A percentile compares a stretch with the other conserved stretches of the same genome.
phyloP scores from a whole-genome alignment of 2,329 filamentous ascomycete species.

The Neofusicoccum ribis region DNA sequence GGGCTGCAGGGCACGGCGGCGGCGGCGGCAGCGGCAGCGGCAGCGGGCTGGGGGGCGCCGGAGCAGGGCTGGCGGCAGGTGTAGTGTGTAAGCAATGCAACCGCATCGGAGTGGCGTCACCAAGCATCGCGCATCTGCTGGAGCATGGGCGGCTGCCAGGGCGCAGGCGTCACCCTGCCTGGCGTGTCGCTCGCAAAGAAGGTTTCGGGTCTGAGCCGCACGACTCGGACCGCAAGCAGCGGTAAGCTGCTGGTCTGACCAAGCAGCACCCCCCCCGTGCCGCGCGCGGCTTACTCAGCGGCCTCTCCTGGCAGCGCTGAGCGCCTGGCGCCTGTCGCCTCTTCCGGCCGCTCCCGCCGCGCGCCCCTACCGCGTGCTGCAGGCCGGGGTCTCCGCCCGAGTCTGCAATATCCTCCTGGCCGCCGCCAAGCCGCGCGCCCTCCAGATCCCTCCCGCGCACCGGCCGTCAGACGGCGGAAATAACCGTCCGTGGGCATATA shows the following conservation, averaged over 20 bases:
- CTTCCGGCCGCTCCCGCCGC: constrained; percentile 18
- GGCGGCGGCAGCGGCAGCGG: neutral
- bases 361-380: neutral
- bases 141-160: constrained; percentile 1
- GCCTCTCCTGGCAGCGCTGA: neutral
- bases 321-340: neutral
- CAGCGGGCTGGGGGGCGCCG: neutral
- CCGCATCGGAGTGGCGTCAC: constrained; percentile 10
- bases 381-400: neutral
- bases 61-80: neutral
- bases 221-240: neutral
- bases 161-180: neutral
- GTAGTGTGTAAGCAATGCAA: constrained; percentile 17
- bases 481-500: constrained; percentile 16
- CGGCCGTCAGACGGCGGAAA: constrained; percentile 14
- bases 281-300: neutral
- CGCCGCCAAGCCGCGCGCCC: neutral
- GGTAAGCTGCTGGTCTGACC: constrained; percentile 4
- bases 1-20: constrained; percentile 1
- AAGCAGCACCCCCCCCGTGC: neutral
- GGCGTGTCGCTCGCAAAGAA: neutral
- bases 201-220: constrained; percentile 3
- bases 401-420: neutral
- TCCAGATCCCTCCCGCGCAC: neutral
- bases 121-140: constrained; percentile 1